Percentiles rank a stretch among this genome's conserved stretches.
Evolutionary conservation across 2,329 filamentous ascomycete species (phyloP).

Genomic region (Xylariaceae sp.): DNA sequence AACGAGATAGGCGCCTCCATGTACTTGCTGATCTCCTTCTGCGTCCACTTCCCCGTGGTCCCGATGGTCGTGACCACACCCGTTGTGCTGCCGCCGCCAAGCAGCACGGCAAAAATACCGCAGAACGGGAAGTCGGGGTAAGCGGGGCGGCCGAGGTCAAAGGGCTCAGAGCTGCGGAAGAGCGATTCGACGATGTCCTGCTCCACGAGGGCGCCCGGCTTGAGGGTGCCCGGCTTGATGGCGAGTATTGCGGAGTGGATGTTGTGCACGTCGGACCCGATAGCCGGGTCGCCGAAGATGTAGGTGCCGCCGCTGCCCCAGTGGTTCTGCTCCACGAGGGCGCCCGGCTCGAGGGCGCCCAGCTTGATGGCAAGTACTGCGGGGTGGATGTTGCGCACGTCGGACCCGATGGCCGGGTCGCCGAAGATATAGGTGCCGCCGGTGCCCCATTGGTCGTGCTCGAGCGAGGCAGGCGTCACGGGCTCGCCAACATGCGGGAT

Average conservation of each 20-base stretch:
- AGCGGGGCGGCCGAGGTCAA: neutral
- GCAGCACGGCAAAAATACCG: constrained; percentile 1
- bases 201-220: neutral
- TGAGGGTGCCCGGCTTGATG: neutral
- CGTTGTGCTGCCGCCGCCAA: neutral
- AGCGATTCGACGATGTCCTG: neutral
- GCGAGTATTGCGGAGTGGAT: neutral
- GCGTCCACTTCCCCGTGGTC: neutral
- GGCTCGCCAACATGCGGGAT: neutral
- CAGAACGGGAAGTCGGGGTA: neutral
- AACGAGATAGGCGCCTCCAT: neutral
- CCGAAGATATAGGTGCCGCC: constrained; percentile 5
- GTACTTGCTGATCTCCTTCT: neutral
- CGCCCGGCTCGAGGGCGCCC: too few relatives aligned
- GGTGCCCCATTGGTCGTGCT: neutral
- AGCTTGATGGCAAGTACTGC: neutral
- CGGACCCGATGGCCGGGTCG: neutral
- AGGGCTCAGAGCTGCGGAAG: neutral
- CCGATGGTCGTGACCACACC: neutral
- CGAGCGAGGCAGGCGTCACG: neutral
- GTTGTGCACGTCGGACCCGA: neutral
- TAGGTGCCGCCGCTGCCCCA: constrained; percentile 1
- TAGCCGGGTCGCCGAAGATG: constrained; percentile 1
- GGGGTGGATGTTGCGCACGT: neutral
- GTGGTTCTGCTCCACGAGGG: neutral